Conservation (phyloP, 768 basidiomycete genomes). For the Trametopsis cervina region DNA sequence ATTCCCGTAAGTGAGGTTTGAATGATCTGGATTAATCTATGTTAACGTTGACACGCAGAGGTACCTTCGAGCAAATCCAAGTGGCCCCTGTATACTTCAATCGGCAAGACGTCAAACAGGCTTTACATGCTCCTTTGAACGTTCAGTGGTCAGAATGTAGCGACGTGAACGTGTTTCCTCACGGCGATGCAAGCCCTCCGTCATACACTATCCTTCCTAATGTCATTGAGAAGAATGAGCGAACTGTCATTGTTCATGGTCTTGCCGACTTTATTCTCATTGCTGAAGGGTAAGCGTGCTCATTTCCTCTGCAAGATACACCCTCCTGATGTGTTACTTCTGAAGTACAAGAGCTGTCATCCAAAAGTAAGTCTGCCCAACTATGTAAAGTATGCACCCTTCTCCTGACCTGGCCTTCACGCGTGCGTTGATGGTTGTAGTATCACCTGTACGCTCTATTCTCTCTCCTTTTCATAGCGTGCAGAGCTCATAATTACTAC, state of each 20-base stretch:
- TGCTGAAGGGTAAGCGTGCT: slow-evolving; percentile 53
- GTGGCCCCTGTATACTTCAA: slow-evolving; percentile 63
- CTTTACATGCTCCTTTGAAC: slow-evolving; percentile 61
- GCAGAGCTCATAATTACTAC: slow-evolving; percentile 13
- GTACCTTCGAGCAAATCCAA: slow-evolving; percentile 47
- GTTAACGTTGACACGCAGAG: slow-evolving; percentile 35
- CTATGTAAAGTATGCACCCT: background rate
- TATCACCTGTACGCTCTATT: slow-evolving; percentile 32
- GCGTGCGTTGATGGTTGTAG: slow-evolving; percentile 45
- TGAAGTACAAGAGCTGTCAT: slow-evolving; percentile 26
- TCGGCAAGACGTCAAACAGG: slow-evolving; percentile 56
- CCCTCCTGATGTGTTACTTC: slow-evolving; percentile 3
- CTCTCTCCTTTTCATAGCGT: background rate
- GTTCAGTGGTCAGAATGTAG: slow-evolving; percentile 63
- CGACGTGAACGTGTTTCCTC: slow-evolving; percentile 49
- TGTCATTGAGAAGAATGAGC: slow-evolving; percentile 68
- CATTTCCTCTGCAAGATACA: background rate
- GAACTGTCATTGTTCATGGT: slow-evolving; percentile 66
- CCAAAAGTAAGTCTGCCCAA: slow-evolving; percentile 26
- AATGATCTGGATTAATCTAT: background rate
- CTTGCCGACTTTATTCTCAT: slow-evolving; percentile 69
- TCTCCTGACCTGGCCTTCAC: background rate
- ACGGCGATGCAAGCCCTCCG: slow-evolving; percentile 53
- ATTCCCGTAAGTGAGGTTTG: slow-evolving; percentile 64
- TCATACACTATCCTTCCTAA: slow-evolving; percentile 62